Base-by-base conservation (phyloP, 352 stramenopile genomes). In the Pythium monospermum region DNA sequence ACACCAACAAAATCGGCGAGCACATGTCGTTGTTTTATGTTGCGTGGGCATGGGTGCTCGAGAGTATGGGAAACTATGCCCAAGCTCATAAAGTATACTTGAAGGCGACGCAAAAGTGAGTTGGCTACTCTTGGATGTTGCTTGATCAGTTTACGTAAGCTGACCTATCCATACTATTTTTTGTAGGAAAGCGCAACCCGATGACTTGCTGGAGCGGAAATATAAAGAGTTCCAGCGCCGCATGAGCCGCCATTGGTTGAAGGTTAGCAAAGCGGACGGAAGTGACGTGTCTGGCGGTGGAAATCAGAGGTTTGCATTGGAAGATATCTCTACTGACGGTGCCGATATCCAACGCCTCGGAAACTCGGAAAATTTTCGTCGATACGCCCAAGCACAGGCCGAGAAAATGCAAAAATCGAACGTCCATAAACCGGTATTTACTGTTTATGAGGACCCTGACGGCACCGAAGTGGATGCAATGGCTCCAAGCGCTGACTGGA, bases 41-140 rank as follows among this genome's bases (percentile, higher is more conserved):
- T 10, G 83, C 78, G 38, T 94, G 83, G 83, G 81, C 83, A 16
- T 85, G 85, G 59, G 78, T 92, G 19, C 57, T 89, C 5, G 83
- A 94, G 61, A 91, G 73, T 38, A 71, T 82, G 55, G 79, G 62
- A 13, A 91, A 87, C 62, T 91, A 91, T 44, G 71, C 82, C 11
- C 75, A 92, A 64, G 83, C 83, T 6, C 71, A 94, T 62, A 91
- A 90, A 43, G 83, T 94, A 35, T 94, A 89, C 61, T 60, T 89
- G 54, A 91, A 91, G 63, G 83, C 81, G 12, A 85, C 73, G 27
- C 75, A 91, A 62, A 91, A 89, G 83, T 94, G 82, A 59, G 81
- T 71, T 18, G 16, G 7, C 15, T 25, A 30, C 10, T 12, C 16
- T 1, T 1, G 19, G 22, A 19, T 13, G n/a, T 27, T 2, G 15